phyloP scores from a whole-genome alignment of 257 asterid genomes.

The Gentiana macrophylla region DNA sequence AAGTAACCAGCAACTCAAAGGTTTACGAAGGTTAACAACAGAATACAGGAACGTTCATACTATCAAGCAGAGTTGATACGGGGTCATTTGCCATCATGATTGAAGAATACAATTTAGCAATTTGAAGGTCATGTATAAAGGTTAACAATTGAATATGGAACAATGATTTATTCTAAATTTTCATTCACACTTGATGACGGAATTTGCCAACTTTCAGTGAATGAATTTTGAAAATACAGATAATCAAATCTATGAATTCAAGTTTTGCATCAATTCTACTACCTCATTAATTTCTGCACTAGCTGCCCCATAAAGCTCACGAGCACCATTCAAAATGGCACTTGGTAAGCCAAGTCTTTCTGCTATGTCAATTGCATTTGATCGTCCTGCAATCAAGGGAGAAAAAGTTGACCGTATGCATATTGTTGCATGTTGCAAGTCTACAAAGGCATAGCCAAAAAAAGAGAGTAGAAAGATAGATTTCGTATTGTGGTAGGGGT shows the following conservation, averaged over 20 bases:
- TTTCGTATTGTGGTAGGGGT: too few species aligned
- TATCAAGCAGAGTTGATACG: not conserved
- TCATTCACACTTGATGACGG: not conserved
- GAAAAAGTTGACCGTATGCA: not conserved
- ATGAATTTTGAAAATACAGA: not conserved
- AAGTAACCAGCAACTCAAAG: too few species aligned
- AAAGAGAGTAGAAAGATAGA: too few species aligned
- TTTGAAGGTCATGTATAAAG: not conserved
- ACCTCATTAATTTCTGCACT: slow-evolving; percentile 96
- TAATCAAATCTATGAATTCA: not conserved
- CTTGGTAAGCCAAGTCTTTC: slow-evolving; percentile 83
- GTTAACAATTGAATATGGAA: not conserved
- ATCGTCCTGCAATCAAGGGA: slow-evolving; percentile 48
- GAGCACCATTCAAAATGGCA: slow-evolving; percentile 62
- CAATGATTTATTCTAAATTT: not conserved
- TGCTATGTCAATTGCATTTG: slow-evolving; percentile 92
- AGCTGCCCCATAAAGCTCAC: slow-evolving; percentile 83
- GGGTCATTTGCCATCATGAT: not conserved
- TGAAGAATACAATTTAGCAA: not conserved
- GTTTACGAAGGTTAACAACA: not conserved
- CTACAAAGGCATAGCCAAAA: too few species aligned
- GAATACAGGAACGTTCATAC: not conserved
- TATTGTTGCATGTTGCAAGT: not conserved
- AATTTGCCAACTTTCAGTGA: not conserved
- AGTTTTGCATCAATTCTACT: slow-evolving; percentile 2